Conservation (phyloP, 148 eudicot species). For the Talinum fruticosum region DNA sequence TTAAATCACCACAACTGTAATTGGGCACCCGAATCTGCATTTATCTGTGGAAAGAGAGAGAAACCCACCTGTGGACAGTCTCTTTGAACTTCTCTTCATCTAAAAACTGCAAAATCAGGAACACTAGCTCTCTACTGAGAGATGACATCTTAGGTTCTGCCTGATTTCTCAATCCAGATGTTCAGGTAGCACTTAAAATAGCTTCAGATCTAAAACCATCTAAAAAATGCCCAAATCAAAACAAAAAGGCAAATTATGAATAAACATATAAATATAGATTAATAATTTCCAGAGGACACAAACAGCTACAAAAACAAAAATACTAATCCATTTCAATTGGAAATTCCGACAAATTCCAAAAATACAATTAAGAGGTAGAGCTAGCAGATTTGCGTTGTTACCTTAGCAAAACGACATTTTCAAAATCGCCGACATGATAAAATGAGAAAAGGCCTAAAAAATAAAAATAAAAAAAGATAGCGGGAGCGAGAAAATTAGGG, state of each 20-base stretch:
- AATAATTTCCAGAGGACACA: background rate
- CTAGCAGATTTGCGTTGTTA: constrained; percentile 19
- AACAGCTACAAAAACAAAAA: constrained; percentile 7
- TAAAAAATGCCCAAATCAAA: constrained; percentile 15
- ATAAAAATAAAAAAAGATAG: no score
- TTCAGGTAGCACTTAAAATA: constrained; percentile 21
- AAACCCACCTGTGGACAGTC: constrained; percentile 79
- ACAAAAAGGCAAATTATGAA: constrained; percentile 8
- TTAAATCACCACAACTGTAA: constrained; percentile 9
- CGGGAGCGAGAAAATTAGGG: constrained; percentile 20
- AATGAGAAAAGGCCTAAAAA: background rate
- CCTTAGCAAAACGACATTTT: constrained; percentile 14
- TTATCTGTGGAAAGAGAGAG: background rate
- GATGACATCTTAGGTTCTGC: constrained; percentile 57
- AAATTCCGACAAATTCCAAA: constrained; percentile 8
- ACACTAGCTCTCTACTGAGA: constrained; percentile 88
- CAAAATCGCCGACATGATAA: constrained; percentile 24
- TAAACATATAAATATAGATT: constrained; percentile 1
- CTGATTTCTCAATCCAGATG: constrained; percentile 24
- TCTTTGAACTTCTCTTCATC: constrained; percentile 92
- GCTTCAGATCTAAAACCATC: constrained; percentile 46
- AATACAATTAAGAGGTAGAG: background rate
- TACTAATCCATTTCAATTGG: background rate
- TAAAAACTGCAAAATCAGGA: constrained; percentile 76
- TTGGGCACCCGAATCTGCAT: constrained; percentile 2